Evolutionary conservation across 805 yeast species (phyloP), one percentile per base, ranked within the genome.

Genomic region (Yarrowia sp.): DNA sequence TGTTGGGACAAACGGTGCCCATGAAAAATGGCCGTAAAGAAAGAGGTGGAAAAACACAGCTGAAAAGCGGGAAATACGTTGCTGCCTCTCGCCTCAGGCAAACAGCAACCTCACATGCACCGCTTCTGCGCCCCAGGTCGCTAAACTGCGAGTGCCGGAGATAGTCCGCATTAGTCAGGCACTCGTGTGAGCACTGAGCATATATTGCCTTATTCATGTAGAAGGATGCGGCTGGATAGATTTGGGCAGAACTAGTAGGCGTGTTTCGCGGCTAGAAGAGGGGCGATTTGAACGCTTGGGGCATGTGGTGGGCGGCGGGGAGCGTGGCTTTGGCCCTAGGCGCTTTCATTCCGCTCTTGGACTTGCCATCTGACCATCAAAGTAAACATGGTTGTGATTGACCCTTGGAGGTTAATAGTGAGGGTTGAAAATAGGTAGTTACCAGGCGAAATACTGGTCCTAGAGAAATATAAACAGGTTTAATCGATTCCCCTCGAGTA

Each of bases 91-190:
- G 38, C 10, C 15, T 12, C 55, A 7, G n/a, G 10, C 9, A 19
- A 47, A 30, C 53, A 47, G 53, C 40, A 50, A 34, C 39, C 38
- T 30, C 52, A 9, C 14, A 15, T 50, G 56, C 56, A 13, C 56
- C 40, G 24, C 40, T 50, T 6, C 56, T 50, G 56, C 42, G 56
- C 56, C 56, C 56, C 56, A 50, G 56, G 56, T 50, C 56, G 40
- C 42, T 34, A 50, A 50, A 50, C 15, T 34, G 42, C 42, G 24
- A 36, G 42, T 7, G 17, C 56, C 42, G 56, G 42, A 50, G 56
- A 50, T 14, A 20, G 58, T 19, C 43, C 58, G 58, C 58, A 52
- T 36, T 52, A 38, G 58, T 20, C 43, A 52, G 43, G 58, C 14
- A 52, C 58, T 52, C 58, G 58, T 52, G 58, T 52, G 58, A 52